Conservation (phyloP, 2,329 filamentous ascomycete genomes). For the Byssoonygena ceratinophila region DNA sequence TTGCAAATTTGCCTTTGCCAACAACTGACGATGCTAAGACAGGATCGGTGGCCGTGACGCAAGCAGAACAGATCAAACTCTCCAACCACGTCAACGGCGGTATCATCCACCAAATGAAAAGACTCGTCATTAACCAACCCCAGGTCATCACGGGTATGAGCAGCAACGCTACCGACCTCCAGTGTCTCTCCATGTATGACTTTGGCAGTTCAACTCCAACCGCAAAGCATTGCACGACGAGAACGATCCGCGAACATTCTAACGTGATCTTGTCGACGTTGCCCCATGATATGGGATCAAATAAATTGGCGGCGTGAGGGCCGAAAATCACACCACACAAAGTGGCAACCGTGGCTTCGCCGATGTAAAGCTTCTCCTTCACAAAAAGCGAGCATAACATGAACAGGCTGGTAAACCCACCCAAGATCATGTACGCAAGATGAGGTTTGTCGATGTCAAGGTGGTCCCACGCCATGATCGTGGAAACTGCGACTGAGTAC, state of each 20-base stretch:
- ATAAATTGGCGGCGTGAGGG: constrained; percentile 54
- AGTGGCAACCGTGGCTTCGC: constrained; percentile 86
- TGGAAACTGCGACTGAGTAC: not conserved
- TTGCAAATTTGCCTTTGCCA: constrained; percentile 97
- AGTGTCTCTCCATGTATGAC: constrained; percentile 92
- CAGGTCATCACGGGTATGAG: constrained; percentile 95
- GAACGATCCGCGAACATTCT: constrained; percentile 60
- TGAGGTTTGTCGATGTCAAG: constrained; percentile 76
- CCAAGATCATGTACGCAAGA: constrained; percentile 95
- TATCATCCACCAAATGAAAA: constrained; percentile 90
- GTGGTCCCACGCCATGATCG: constrained; percentile 43
- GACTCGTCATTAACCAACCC: constrained; percentile 70
- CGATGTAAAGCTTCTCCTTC: constrained; percentile 97
- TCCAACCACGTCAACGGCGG: constrained; percentile 75
- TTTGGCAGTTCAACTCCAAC: constrained; percentile 60
- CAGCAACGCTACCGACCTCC: constrained; percentile 80
- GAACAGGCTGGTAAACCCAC: constrained; percentile 93
- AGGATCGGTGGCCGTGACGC: constrained; percentile 93
- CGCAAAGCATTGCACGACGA: constrained; percentile 64
- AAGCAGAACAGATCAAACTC: constrained; percentile 75
- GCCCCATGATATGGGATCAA: constrained; percentile 52
- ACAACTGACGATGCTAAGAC: constrained; percentile 96
- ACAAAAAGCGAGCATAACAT: constrained; percentile 98
- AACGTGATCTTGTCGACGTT: constrained; percentile 58
- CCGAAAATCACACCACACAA: constrained; percentile 61